Conservation (phyloP, 2,329 filamentous ascomycete genomes). For the Metarhizium robertsii region DNA sequence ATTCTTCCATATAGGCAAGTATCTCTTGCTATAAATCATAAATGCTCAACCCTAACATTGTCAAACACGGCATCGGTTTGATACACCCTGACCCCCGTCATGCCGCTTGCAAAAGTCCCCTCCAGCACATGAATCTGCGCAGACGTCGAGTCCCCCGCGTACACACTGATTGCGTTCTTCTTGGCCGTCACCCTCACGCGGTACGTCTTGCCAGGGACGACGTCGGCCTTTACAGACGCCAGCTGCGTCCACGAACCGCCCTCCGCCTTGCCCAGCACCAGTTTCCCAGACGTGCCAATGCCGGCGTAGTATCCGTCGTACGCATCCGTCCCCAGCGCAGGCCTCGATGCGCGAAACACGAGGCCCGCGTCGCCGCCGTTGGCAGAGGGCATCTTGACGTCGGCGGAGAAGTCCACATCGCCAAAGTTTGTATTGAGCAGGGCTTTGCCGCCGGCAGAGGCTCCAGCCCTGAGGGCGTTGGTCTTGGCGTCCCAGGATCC, state of each 20-base stretch:
- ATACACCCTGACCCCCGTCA: slow-evolving; percentile 11
- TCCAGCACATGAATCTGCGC: slow-evolving; percentile 9
- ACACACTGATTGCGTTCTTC: slow-evolving; percentile 7
- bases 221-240: slow-evolving; percentile 1
- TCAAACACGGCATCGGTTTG: slow-evolving; percentile 12
- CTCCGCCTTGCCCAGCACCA: slow-evolving; percentile 14
- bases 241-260: slow-evolving; percentile 6
- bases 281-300: slow-evolving; percentile 15
- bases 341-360: slow-evolving; percentile 23
- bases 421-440: slow-evolving; percentile 28
- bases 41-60: slow-evolving; percentile 10
- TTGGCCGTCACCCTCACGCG: slow-evolving; percentile 8
- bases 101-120: slow-evolving; percentile 7
- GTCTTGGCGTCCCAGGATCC: slow-evolving; percentile 9
- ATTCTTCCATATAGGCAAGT: too few relatives aligned
- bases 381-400: slow-evolving; percentile 11
- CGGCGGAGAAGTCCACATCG: slow-evolving; percentile 21
- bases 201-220: slow-evolving; percentile 5
- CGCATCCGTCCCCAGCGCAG: slow-evolving; percentile 6
- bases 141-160: slow-evolving; percentile 6
- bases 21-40: background rate
- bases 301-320: slow-evolving; percentile 20
- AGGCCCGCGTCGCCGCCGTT: slow-evolving; percentile 21
- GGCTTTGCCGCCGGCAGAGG: slow-evolving; percentile 14
- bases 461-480: slow-evolving; percentile 13